Evolutionary conservation across 495 filamentous ascomycete species (phyloP), one percentile per base, ranked within the genome.

Genomic region (Apiosordaria backusii): DNA sequence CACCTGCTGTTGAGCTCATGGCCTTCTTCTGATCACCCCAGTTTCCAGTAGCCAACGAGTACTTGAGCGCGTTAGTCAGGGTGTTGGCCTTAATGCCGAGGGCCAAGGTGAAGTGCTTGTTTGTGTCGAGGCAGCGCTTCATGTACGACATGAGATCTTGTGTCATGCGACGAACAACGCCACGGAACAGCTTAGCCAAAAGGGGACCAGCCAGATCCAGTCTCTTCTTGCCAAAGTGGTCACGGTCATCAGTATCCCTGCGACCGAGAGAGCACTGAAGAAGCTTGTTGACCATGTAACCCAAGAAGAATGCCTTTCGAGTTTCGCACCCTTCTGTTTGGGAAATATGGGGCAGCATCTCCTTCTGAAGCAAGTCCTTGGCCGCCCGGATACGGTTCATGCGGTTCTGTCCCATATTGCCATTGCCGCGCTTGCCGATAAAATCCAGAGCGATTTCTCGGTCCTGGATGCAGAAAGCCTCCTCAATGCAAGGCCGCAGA

Each of bases 1-100:
- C 95, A 80, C 95, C 95, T 60, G 95, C 95, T 68, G 96, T 98
- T 1, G 92, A 89, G 69, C 86, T 90, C 69, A 90, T 90, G 21
- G 95, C 94, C 82, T 98, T 98, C 85, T 97, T 99, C 78, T 98
- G 95, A 67, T 98, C 95, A 67, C 96, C 96, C 95, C 95, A 99
- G 78, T 99, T 99, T 65, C 68, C 95, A 7, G 95, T 99, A n/a
- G 95, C 93, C 54, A 99, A 84, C 50, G 93, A 97, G 74, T 98
- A 98, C 76, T 97, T 96, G 70, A 99, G 80, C 55, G 92, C 96
- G 74, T 93, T 94, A 5, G 93, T 96, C 64, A 99, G 83, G 10
- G 91, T 95, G 60, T 85, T 87, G n/a, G 88, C 87, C 83, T 97
- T 97, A 71, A 97, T 87, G 68, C 92, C 95, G 58, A 98, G 82